Conservation (phyloP, 208 protist genomes). For the Leishmania lainsoni region DNA sequence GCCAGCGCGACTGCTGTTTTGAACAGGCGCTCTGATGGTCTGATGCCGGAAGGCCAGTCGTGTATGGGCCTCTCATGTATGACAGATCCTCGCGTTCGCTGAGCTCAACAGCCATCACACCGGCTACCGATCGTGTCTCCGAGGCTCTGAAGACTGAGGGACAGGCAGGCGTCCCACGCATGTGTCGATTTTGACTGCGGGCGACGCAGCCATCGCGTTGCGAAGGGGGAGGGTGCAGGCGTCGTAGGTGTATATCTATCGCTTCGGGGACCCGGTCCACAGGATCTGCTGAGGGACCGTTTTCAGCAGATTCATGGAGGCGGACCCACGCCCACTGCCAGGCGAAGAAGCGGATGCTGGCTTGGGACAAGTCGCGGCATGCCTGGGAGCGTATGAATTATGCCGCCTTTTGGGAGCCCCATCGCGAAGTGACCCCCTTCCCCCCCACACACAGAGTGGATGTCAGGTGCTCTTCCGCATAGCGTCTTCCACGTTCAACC, state of each 20-base stretch:
- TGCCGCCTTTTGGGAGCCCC: background rate
- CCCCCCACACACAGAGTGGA: too few species aligned
- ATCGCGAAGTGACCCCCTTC: background rate
- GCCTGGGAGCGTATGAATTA: background rate
- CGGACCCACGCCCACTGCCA: background rate
- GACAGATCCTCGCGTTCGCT: background rate
- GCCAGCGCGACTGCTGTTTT: background rate
- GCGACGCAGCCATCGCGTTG: background rate
- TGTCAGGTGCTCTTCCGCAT: too few species aligned
- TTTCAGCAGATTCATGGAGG: background rate
- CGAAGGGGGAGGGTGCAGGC: background rate
- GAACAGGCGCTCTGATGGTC: background rate
- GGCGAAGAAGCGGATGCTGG: background rate
- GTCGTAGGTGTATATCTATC: background rate
- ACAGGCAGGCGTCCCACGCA: background rate
- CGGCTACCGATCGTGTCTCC: background rate
- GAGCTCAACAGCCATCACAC: background rate
- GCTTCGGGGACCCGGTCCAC: background rate
- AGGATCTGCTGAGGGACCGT: background rate
- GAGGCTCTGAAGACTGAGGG: background rate
- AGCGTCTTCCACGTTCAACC: too few species aligned
- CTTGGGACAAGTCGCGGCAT: background rate
- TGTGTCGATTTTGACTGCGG: background rate
- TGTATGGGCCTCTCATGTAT: background rate
- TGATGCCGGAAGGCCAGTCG: background rate